A percentile compares a stretch with the other conserved stretches of the same genome.
phyloP scores from a whole-genome alignment of 495 filamentous ascomycete species.

The Podospora didyma region DNA sequence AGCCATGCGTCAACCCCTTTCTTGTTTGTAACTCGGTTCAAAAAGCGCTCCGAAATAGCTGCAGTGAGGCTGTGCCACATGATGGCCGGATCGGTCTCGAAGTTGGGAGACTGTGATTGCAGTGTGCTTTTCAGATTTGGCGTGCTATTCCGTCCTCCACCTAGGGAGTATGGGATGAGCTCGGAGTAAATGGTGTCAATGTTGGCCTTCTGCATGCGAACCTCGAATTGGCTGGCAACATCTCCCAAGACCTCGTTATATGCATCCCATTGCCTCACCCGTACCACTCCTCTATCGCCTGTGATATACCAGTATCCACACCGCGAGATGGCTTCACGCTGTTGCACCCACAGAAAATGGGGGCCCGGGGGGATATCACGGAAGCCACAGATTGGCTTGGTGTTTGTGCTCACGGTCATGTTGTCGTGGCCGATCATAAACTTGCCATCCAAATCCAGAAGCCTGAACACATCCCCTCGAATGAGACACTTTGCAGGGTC shows the following conservation, averaged over 20 bases:
- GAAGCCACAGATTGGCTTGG: slow-evolving; percentile 49
- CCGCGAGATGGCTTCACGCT: slow-evolving; percentile 33
- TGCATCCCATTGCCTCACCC: slow-evolving; percentile 58
- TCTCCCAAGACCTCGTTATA: slow-evolving; percentile 46
- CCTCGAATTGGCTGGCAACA: slow-evolving; percentile 32
- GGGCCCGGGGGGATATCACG: slow-evolving; percentile 54
- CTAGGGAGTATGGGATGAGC: slow-evolving; percentile 36
- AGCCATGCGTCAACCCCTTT: slow-evolving; percentile 42
- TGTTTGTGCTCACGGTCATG: slow-evolving; percentile 32
- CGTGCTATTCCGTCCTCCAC: background rate
- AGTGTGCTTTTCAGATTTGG: too few species aligned
- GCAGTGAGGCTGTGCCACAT: slow-evolving; percentile 47
- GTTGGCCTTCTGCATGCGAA: slow-evolving; percentile 26
- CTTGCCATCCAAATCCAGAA: slow-evolving; percentile 35
- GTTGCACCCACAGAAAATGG: slow-evolving; percentile 57
- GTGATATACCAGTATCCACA: slow-evolving; percentile 59
- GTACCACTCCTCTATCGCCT: slow-evolving; percentile 31
- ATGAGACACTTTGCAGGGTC: slow-evolving; percentile 10
- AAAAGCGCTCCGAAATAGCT: slow-evolving; percentile 41
- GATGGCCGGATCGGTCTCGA: slow-evolving; percentile 8
- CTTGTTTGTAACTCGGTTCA: slow-evolving; percentile 46
- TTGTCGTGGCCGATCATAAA: slow-evolving; percentile 46
- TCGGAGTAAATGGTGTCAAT: slow-evolving; percentile 32
- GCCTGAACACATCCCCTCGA: slow-evolving; percentile 41
- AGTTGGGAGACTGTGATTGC: too few species aligned